Base-by-base conservation (phyloP, 208 protist genomes). In the Leptomonas pyrrhocoris region DNA sequence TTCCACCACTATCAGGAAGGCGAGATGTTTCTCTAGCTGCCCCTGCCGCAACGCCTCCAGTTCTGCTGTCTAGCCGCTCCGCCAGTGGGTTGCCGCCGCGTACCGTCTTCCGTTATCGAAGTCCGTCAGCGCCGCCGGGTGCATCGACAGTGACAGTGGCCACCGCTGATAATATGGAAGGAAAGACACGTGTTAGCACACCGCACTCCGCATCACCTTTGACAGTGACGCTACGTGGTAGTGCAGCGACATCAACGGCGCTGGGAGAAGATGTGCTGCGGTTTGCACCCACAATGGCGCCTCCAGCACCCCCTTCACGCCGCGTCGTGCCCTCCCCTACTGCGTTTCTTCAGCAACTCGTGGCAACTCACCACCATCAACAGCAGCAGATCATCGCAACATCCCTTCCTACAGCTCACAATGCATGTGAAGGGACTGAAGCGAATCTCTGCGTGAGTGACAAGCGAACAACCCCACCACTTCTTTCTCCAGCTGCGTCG, bases 91-190 rank as follows among this genome's bases (percentile, higher is more conserved):
- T 70, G 19, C 79, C 74, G n/a, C 79, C 65, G 34, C 79, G 79
- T 7, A 84, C 79, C 11, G 55, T 74, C 23, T 84, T 84, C 45
- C 67, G 73, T 38, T 84, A 84, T 30, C 77, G 28, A 15, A 74
- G 70, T 43, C 69, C 61, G 6, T 71, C 75, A 4, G 50, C 31
- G 15, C 34, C 50, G 0, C 19, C 1, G 5, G 31, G 18, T 9
- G 46, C 11, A 3, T 15, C 59, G 27, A 13, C 58, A 27, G 4
- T 25, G n/a, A 34, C 42, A 23, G 27, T 11, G 30, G 0, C 55
- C 5, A 19, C 54, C 16, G 34, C 8, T 38, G 19, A 12, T 12
- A 25, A 28, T 27, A 19, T 18, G 15, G 31, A 18, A 27, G 19
- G 1, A n/a, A 43, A 45, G 36, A n/a, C 55, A 15, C 36, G 51